These are phyloP conservation scores for Phytophthora pistaciae DNA, from an alignment of 352 stramenopile species.

Conservation along the genomic window DNA sequence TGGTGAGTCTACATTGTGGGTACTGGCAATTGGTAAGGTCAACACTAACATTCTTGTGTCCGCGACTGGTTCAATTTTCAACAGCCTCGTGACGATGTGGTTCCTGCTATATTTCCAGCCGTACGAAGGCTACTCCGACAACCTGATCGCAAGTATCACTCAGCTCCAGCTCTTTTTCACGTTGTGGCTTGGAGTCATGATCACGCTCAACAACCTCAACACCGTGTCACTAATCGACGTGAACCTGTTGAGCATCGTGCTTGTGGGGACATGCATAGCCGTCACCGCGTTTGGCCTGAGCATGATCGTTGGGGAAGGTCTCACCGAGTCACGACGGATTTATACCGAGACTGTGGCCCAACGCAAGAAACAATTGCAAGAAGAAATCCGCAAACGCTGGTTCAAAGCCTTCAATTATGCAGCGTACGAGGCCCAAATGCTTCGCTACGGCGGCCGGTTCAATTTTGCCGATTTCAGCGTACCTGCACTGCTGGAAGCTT, in stretches of 20 bases:
- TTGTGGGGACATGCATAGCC: constrained; percentile 68
- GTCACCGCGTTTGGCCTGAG: constrained; percentile 70
- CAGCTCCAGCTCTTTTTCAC: constrained; percentile 85
- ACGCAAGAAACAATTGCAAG: constrained; percentile 48
- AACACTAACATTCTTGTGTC: neutral
- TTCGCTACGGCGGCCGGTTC: constrained; percentile 41
- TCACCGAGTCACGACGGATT: constrained; percentile 53
- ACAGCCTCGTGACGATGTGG: constrained; percentile 75
- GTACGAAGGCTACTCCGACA: constrained; percentile 77
- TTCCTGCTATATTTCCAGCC: constrained; percentile 83
- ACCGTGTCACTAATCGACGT: constrained; percentile 73
- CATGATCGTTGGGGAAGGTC: constrained; percentile 69
- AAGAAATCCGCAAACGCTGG: constrained; percentile 54
- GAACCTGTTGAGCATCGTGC: constrained; percentile 62
- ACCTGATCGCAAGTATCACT: constrained; percentile 76
- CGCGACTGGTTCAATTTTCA: constrained; percentile 3
- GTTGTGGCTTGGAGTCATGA: constrained; percentile 84
- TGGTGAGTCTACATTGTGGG: constrained; percentile 42
- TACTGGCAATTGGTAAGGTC: neutral
- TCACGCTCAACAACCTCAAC: constrained; percentile 71
- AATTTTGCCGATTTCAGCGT: constrained; percentile 61
- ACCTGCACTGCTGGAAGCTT: constrained; percentile 60
- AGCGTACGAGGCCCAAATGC: constrained; percentile 59
- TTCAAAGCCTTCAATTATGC: constrained; percentile 63
- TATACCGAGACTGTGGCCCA: constrained; percentile 51